Evolutionary conservation across 2,329 filamentous ascomycete genomes (phyloP), one percentile per base, ranked within the genome.

Genomic region (Hymenotorrendiella dingleyae): DNA sequence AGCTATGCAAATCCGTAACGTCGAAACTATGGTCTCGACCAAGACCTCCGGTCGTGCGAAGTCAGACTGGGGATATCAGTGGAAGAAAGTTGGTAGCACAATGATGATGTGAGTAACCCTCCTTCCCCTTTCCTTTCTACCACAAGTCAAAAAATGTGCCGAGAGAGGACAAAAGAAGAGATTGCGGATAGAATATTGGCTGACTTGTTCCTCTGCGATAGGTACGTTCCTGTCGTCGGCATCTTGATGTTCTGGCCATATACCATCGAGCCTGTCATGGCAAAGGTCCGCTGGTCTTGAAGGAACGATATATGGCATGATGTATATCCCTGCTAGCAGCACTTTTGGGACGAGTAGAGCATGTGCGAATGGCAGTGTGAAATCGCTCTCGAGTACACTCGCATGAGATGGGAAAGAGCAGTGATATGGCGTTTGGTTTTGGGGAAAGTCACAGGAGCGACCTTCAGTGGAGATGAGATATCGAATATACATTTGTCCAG

Each of bases 191-290:
- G n/a, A n/a, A n/a, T n/a, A n/a, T n/a, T n/a, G n/a, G 42, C 34
- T 23, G 24, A 34, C 16, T 8, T 29, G 8, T 19, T 19, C 19
- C 24, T 11, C 21, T 38, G 39, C n/a, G 36, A 20, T 37, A 54
- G 51, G 49, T 54, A 50, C 21, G 46, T 46, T 17, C 51, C 51
- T 16, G 46, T 52, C 19, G 51, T 52, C 4, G 45, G 36, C 2
- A 35, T 50, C 14, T 45, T 54, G 9, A 54, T 54, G 49, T 54
- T 54, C 17, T 54, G 51, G 51, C 51, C 51, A 1, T 47, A 45
- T 38, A 43, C 38, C 10, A 45, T 54, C 1, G 42, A 35, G 17
- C 51, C 51, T 11, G 40, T 54, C 6, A 50, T 52, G 49, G 40
- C 47, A 28, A 27, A 23, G 2, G 29, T 44, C 14, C 19, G 42